phyloP scores from a whole-genome alignment of 305 asterid species.

The Lippia alba region DNA sequence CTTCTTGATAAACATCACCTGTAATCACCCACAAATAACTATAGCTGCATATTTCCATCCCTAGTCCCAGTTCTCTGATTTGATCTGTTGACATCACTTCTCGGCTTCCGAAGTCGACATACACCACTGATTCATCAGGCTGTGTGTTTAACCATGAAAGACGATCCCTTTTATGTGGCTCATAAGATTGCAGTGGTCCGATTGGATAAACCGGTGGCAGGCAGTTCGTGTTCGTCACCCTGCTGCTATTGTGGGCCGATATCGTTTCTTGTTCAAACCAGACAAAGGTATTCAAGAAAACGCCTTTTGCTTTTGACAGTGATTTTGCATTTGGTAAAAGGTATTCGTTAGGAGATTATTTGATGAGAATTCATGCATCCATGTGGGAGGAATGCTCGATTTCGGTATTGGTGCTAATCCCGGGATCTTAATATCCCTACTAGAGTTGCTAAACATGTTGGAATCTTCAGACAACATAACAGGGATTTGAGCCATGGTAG shows the following conservation, averaged over 20 bases:
- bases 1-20: constrained; percentile 6
- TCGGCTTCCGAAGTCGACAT: constrained; percentile 39
- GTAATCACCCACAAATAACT: constrained; percentile 42
- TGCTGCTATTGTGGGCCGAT: constrained; percentile 31
- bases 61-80: constrained; percentile 36
- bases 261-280: constrained; percentile 41
- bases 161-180: constrained; percentile 21
- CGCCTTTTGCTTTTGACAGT: constrained; percentile 40
- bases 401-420: constrained; percentile 40
- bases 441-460: constrained; percentile 12
- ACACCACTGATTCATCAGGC: constrained; percentile 42
- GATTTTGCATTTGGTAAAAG: constrained; percentile 47
- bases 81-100: constrained; percentile 41
- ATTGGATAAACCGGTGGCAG: constrained; percentile 40
- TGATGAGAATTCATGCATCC: constrained; percentile 35
- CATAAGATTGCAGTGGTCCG: constrained; percentile 37
- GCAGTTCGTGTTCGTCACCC: constrained; percentile 7
- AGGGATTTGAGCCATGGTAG: constrained; percentile 41
- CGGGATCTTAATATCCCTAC: constrained; percentile 30
- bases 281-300: constrained; percentile 42
- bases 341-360: constrained; percentile 40
- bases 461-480: constrained; percentile 32
- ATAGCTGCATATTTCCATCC: constrained; percentile 36
- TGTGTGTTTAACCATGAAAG: constrained; percentile 41
- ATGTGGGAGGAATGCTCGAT: constrained; percentile 44